Conservation (phyloP, 225 moss, liverwort and hornwort genomes). For the Takakia lepidozioides region DNA sequence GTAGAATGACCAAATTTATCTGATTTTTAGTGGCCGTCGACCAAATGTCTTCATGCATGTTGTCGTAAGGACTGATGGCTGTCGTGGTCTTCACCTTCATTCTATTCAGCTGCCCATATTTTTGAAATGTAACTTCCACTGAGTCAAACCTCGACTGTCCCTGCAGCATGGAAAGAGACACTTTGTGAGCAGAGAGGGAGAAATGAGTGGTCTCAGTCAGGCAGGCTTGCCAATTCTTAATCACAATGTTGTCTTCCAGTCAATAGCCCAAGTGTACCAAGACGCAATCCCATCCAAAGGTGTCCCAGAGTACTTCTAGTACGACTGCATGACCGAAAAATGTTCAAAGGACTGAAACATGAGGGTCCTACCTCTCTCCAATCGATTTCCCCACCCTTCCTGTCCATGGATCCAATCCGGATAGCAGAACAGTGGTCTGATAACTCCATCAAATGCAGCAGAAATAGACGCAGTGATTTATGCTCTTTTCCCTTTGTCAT, state of each 20-base stretch:
- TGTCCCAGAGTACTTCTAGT: not conserved
- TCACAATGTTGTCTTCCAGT: not conserved
- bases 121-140: conserved; percentile 38
- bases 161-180: too few species aligned
- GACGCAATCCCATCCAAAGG: not conserved
- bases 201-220: not conserved
- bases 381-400: conserved; percentile 7
- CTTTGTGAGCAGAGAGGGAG: too few species aligned
- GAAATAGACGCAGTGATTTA: conserved; percentile 30
- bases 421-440: conserved; percentile 57
- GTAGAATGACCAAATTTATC: conserved; percentile 20
- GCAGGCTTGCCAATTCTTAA: not conserved
- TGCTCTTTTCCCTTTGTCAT: conserved; percentile 31
- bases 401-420: conserved; percentile 22
- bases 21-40: conserved; percentile 24
- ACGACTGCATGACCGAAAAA: not conserved
- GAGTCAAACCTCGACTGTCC: conserved; percentile 16
- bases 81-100: conserved; percentile 34
- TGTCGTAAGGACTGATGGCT: conserved; percentile 24
- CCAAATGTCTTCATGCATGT: conserved; percentile 46
- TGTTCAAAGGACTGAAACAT: not conserved
- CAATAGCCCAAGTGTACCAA: not conserved
- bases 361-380: conserved; percentile 16
- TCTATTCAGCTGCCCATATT: conserved; percentile 30
- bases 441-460: conserved; percentile 50